phyloP scores from a whole-genome alignment of 768 basidiomycete species.

The Lanmaoa rubissima region DNA sequence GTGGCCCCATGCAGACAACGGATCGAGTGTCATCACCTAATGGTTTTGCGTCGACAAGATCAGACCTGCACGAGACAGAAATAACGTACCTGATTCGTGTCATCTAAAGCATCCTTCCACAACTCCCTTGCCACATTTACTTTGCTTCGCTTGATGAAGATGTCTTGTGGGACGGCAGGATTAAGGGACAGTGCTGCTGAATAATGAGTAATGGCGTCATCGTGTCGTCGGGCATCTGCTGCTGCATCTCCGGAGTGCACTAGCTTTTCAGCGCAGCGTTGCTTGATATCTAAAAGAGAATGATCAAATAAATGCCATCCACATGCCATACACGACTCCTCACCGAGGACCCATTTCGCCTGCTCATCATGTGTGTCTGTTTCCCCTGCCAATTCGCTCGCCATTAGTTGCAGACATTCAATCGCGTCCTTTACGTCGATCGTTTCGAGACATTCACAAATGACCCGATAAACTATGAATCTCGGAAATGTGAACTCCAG shows the following conservation, averaged over 20 bases:
- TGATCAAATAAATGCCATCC: too few relatives aligned
- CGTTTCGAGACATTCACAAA: background rate
- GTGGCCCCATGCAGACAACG: background rate
- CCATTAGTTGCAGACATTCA: background rate
- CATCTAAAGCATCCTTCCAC: background rate
- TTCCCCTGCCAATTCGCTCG: background rate
- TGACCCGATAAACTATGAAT: background rate
- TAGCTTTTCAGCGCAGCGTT: background rate
- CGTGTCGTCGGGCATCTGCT: background rate
- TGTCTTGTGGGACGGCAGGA: background rate
- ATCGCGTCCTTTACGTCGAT: background rate
- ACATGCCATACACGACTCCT: background rate
- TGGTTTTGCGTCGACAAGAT: background rate
- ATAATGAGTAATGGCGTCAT: background rate
- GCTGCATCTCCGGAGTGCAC: background rate
- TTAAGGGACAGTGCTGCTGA: background rate
- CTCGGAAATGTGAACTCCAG: background rate
- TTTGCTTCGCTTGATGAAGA: background rate
- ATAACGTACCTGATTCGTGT: background rate
- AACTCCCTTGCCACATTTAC: background rate
- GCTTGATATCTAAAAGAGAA: background rate
- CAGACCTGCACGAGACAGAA: background rate
- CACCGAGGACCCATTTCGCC: constrained; percentile 1
- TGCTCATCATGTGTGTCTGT: background rate
- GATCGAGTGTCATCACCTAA: background rate